Conservation (phyloP, 345 rosid genomes). For the Crucihimalaya himalaica region DNA sequence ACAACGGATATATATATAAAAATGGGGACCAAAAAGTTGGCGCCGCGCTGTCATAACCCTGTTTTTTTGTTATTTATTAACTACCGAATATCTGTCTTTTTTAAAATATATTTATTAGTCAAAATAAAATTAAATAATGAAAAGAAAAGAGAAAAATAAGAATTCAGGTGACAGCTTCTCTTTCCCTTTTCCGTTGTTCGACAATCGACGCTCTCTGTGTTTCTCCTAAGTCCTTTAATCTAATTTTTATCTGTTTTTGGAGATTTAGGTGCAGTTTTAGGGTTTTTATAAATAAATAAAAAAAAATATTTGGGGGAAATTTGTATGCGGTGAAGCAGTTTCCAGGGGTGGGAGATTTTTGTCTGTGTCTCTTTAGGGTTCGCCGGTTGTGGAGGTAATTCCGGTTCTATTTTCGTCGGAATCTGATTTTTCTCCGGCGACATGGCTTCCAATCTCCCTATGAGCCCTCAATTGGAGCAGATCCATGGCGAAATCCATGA, state of each 20-base stretch:
- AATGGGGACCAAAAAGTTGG: constrained; percentile 28
- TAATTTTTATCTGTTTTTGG: not conserved
- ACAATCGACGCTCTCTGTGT: constrained; percentile 3
- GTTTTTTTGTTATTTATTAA: not conserved
- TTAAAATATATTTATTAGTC: not conserved
- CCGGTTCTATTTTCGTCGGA: constrained; percentile 33
- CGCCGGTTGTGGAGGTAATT: constrained; percentile 16
- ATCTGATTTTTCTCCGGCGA: constrained; percentile 44
- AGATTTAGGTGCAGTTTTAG: not conserved
- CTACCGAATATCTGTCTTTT: constrained; percentile 35
- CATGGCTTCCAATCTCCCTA: constrained; percentile 67
- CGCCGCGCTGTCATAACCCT: constrained; percentile 29
- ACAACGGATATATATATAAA: too few relatives aligned
- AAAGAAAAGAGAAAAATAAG: not conserved
- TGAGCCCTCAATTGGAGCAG: constrained; percentile 94
- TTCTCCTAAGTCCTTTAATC: too few relatives aligned
- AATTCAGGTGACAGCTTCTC: constrained; percentile 31
- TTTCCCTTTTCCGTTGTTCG: constrained; percentile 17
- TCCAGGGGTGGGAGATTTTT: not conserved
- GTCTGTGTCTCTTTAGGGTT: constrained; percentile 20
- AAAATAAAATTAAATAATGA: not conserved
- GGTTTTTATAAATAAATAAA: constrained; percentile 1
- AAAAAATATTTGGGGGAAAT: not conserved
- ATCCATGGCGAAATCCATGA: constrained; percentile 96
- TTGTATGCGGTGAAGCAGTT: constrained; percentile 23